phyloP scores from a whole-genome alignment of 1,139 yeast species.

The Suhomyces bolitotheri region DNA sequence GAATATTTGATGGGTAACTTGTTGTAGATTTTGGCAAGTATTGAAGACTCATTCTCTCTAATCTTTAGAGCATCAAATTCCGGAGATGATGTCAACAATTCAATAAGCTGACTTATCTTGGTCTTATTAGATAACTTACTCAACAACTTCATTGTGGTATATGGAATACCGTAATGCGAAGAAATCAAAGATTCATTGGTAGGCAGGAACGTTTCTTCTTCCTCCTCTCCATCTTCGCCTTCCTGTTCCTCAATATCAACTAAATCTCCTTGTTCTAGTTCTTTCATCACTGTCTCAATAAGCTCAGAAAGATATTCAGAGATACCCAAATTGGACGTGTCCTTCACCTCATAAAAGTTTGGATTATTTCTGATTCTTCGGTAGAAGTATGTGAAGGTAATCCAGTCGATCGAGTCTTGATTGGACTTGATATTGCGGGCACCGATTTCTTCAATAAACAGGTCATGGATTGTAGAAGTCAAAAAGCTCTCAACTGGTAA shows the following conservation, averaged over 20 bases:
- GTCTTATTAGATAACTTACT: constrained; percentile 55
- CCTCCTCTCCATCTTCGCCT: constrained; percentile 31
- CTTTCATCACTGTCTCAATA: constrained; percentile 72
- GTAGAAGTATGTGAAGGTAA: constrained; percentile 82
- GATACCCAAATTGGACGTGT: constrained; percentile 63
- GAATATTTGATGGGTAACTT: constrained; percentile 59
- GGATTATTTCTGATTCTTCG: constrained; percentile 81
- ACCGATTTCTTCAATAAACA: constrained; percentile 69
- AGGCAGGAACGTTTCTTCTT: constrained; percentile 52
- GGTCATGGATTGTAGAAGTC: constrained; percentile 59
- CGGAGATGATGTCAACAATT: constrained; percentile 61
- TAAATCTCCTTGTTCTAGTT: constrained; percentile 59
- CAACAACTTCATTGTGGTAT: constrained; percentile 62
- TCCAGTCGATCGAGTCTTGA: constrained; percentile 90
- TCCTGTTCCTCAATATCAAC: constrained; percentile 52
- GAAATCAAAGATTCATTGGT: constrained; percentile 74
- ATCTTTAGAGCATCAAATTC: constrained; percentile 70
- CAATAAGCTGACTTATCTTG: constrained; percentile 63
- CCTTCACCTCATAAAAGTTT: constrained; percentile 77
- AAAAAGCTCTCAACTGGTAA: constrained; percentile 83
- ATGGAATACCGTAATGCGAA: constrained; percentile 66
- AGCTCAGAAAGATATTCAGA: constrained; percentile 82
- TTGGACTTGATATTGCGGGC: constrained; percentile 62
- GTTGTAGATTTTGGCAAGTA: constrained; percentile 52
- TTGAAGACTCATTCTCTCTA: constrained; percentile 56